These are phyloP conservation scores for Rhizophlyctis rosea DNA, from an alignment of 192 early-diverging fungal species.

Conservation along the genomic window DNA sequence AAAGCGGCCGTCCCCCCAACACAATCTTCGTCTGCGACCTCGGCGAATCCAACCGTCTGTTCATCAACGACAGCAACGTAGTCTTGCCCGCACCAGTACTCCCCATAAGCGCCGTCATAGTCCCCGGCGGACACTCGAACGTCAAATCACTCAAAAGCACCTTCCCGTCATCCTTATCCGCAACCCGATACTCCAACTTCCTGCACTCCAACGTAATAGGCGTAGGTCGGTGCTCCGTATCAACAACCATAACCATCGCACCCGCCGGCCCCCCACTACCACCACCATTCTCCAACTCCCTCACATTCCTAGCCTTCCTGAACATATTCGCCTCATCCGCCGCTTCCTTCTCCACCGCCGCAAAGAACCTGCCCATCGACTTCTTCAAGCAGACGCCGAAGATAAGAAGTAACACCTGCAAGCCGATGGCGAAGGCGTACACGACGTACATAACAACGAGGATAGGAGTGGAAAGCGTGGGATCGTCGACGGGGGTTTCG, in stretches of 20 bases:
- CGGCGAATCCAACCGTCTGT: too few species aligned
- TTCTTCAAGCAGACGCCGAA: slow-evolving; percentile 1
- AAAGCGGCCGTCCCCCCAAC: slow-evolving; percentile 14
- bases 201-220: slow-evolving; percentile 23
- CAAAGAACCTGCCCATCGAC: slow-evolving; percentile 2
- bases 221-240: slow-evolving; percentile 11
- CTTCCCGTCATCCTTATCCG: slow-evolving; percentile 10
- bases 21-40: too few species aligned
- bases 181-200: slow-evolving; percentile 17
- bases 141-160: slow-evolving; percentile 14
- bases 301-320: not conserved
- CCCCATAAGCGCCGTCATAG: slow-evolving; percentile 34
- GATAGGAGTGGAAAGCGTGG: not conserved
- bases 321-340: not conserved
- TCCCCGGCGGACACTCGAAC: slow-evolving; percentile 24
- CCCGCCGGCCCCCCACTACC: not conserved
- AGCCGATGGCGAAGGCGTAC: slow-evolving; percentile 1
- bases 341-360: slow-evolving; percentile 6
- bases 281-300: not conserved
- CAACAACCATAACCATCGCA: slow-evolving; percentile 3
- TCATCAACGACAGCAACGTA: slow-evolving; percentile 25
- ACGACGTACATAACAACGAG: slow-evolving; percentile 6
- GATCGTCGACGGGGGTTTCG: not conserved
- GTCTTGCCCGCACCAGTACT: slow-evolving; percentile 36
- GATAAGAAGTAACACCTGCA: slow-evolving; percentile 3